Evolutionary conservation across 208 protist genomes (phyloP).

Genomic region (Leishmania guyanensis): DNA sequence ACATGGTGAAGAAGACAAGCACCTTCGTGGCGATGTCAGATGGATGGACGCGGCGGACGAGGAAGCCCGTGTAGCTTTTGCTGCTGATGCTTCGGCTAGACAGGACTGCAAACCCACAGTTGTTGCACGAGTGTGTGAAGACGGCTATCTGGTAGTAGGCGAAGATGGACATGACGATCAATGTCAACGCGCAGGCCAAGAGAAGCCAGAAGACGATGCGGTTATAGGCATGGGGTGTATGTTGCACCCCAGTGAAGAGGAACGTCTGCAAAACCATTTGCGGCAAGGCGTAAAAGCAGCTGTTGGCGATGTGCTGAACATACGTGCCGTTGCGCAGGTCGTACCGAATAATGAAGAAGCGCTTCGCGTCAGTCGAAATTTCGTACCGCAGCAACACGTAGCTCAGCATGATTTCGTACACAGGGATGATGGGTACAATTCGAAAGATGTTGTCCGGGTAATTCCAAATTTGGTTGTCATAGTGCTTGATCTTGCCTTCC

Average conservation of each 20-base stretch:
- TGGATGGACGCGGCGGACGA: slow-evolving; percentile 11
- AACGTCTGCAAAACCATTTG: slow-evolving; percentile 81
- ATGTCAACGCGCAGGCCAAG: slow-evolving; percentile 29
- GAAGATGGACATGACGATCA: slow-evolving; percentile 62
- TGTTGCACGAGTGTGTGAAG: slow-evolving; percentile 73
- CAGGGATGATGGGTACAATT: slow-evolving; percentile 70
- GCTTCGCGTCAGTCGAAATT: slow-evolving; percentile 36
- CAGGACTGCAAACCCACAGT: slow-evolving; percentile 68
- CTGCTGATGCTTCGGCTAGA: slow-evolving; percentile 20
- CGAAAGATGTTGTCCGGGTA: slow-evolving; percentile 77
- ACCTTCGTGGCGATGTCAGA: slow-evolving; percentile 30
- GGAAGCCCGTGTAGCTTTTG: slow-evolving; percentile 9
- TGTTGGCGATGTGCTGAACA: slow-evolving; percentile 61
- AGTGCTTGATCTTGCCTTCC: slow-evolving; percentile 65
- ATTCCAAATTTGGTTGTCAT: slow-evolving; percentile 59
- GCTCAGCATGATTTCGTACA: slow-evolving; percentile 77
- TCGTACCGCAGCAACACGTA: slow-evolving; percentile 70
- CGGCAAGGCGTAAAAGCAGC: slow-evolving; percentile 64
- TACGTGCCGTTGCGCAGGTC: slow-evolving; percentile 77
- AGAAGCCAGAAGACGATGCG: slow-evolving; percentile 42
- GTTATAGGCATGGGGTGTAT: not conserved
- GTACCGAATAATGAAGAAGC: slow-evolving; percentile 83
- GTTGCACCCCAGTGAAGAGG: slow-evolving; percentile 33
- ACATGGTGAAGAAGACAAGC: slow-evolving; percentile 28
- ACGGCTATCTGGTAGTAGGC: slow-evolving; percentile 53